phyloP scores from a whole-genome alignment of 2,329 filamentous ascomycete species.

The Cyphellophora europaea region DNA sequence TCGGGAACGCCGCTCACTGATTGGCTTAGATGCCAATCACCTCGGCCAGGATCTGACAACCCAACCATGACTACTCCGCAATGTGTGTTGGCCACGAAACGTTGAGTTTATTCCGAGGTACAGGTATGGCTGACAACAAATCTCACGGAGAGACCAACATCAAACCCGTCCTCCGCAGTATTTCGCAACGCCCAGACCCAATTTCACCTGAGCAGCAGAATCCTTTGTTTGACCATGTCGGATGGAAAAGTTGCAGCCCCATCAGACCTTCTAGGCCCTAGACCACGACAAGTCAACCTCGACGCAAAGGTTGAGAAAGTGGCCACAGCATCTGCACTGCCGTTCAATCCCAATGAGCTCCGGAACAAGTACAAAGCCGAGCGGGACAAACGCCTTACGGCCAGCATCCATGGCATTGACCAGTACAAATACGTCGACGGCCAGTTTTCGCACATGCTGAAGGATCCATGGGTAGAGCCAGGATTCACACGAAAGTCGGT shows the following conservation, averaged over 20 bases:
- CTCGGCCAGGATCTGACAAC: too few species aligned
- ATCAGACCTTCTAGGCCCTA: constrained; percentile 7
- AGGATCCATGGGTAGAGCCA: constrained; percentile 9
- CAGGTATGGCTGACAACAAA: too few species aligned
- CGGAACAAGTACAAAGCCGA: constrained; percentile 9
- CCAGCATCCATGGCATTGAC: constrained; percentile 6
- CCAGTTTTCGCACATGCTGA: constrained; percentile 7
- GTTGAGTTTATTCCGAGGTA: too few species aligned
- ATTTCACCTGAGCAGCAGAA: too few species aligned
- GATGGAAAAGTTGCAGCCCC: constrained; percentile 5
- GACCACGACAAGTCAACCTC: constrained; percentile 5
- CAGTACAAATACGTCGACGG: constrained; percentile 12
- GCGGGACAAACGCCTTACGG: constrained; percentile 8
- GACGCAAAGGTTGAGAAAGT: constrained; percentile 7
- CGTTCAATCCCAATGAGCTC: constrained; percentile 9
- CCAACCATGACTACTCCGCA: too few species aligned
- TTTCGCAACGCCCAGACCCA: too few species aligned
- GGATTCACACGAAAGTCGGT: constrained; percentile 4
- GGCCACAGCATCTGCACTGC: constrained; percentile 3
- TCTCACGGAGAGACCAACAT: too few species aligned
- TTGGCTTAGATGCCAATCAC: too few species aligned
- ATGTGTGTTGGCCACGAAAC: too few species aligned
- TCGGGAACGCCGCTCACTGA: too few species aligned
- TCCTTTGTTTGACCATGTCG: too few species aligned
- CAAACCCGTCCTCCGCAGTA: too few species aligned